Conservation (phyloP, 78 protist species). For the Pigoraptor vietnamica region DNA sequence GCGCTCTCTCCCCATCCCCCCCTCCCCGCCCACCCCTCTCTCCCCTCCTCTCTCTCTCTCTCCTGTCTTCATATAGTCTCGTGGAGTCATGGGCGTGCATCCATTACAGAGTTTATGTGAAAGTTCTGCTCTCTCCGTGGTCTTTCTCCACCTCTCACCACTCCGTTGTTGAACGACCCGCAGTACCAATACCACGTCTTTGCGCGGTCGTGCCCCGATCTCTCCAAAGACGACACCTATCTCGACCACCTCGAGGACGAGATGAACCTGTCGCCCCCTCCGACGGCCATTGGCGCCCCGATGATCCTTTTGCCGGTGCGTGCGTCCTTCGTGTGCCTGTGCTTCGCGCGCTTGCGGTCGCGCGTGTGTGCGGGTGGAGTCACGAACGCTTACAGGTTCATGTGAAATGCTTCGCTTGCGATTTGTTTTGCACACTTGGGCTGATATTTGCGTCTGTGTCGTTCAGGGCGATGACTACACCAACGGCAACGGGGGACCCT, state of each 20-base stretch:
- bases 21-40: neutral
- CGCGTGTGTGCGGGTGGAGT: too few species aligned
- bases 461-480: neutral
- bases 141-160: too few species aligned
- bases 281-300: neutral
- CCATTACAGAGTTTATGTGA: too few species aligned
- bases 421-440: neutral
- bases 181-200: neutral
- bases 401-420: neutral
- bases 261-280: neutral
- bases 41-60: neutral
- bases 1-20: neutral
- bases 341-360: neutral
- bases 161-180: too few species aligned
- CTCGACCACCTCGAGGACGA: neutral
- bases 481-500: neutral
- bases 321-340: neutral
- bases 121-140: too few species aligned
- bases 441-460: neutral
- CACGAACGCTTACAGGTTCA: too few species aligned
- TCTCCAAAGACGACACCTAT: neutral
- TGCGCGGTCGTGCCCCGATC: neutral
- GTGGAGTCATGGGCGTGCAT: too few species aligned
- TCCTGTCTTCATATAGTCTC: neutral
- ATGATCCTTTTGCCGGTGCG: neutral